Conservation (phyloP, 768 basidiomycete genomes). For the Suillus subaureus region DNA sequence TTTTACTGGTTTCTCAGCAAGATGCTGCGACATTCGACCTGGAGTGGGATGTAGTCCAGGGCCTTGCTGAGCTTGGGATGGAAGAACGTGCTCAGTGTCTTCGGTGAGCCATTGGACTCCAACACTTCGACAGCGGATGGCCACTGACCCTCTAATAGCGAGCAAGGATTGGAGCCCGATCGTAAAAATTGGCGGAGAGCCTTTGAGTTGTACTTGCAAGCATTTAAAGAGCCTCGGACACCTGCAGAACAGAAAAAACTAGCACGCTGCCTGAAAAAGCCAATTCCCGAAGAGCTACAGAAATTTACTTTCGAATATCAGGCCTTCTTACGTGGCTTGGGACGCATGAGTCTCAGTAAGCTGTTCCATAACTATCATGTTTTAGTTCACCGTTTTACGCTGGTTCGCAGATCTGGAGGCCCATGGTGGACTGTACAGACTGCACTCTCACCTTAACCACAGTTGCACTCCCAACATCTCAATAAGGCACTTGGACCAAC, state of each 20-base stretch:
- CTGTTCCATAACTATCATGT: slow-evolving; percentile 17
- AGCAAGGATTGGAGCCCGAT: slow-evolving; percentile 54
- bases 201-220: slow-evolving; percentile 54
- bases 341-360: slow-evolving; percentile 82
- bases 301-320: slow-evolving; percentile 74
- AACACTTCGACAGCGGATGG: background rate
- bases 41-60: slow-evolving; percentile 57
- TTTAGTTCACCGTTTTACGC: slow-evolving; percentile 10
- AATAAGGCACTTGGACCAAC: slow-evolving; percentile 73
- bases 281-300: slow-evolving; percentile 48
- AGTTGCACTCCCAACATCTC: slow-evolving; percentile 79
- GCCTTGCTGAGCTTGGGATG: slow-evolving; percentile 77
- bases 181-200: slow-evolving; percentile 68
- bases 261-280: slow-evolving; percentile 52
- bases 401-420: slow-evolving; percentile 67
- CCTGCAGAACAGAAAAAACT: slow-evolving; percentile 59
- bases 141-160: slow-evolving; percentile 22
- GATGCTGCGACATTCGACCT: slow-evolving; percentile 37
- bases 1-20: slow-evolving; percentile 57
- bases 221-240: slow-evolving; percentile 62
- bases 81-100: slow-evolving; percentile 57
- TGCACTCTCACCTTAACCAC: slow-evolving; percentile 90
- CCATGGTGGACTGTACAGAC: slow-evolving; percentile 82
- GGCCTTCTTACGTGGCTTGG: slow-evolving; percentile 70
- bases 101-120: slow-evolving; percentile 13